phyloP scores from a whole-genome alignment of 2,329 filamentous ascomycete species.

The Lachnellula willkommii region DNA sequence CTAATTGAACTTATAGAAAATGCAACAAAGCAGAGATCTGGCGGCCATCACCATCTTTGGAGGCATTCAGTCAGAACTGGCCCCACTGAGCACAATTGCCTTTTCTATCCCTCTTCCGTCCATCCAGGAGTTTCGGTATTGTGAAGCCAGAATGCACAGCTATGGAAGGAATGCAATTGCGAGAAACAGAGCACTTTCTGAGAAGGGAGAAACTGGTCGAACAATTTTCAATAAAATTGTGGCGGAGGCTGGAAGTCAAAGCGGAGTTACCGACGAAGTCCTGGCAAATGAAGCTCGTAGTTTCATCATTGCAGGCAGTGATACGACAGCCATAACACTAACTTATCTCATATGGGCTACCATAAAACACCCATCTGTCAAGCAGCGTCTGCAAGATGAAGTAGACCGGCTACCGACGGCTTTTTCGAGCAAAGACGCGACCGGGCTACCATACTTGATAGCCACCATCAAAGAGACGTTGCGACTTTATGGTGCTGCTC shows the following conservation, averaged over 20 bases:
- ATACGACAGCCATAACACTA: conserved; percentile 37
- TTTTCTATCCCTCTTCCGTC: conserved; percentile 21
- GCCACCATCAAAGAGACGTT: conserved; percentile 34
- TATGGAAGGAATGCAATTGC: conserved; percentile 2
- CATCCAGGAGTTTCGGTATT: neutral
- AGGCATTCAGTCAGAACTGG: conserved; percentile 29
- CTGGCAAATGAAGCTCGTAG: conserved; percentile 6
- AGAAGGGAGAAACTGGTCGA: neutral
- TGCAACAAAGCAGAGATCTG: conserved; percentile 36
- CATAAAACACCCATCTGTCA: conserved; percentile 5
- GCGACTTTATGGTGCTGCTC: conserved; percentile 32
- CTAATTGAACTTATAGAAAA: neutral
- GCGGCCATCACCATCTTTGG: conserved; percentile 24
- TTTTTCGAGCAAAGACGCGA: conserved; percentile 8
- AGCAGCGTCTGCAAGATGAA: conserved; percentile 2
- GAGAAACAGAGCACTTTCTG: neutral
- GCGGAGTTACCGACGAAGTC: neutral
- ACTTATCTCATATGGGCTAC: conserved; percentile 21
- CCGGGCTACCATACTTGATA: conserved; percentile 28
- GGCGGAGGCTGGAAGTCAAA: conserved; percentile 1
- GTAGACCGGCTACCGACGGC: neutral
- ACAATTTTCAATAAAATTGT: conserved; percentile 3
- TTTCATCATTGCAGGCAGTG: conserved; percentile 35
- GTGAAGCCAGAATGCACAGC: neutral
- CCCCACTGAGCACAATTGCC: conserved; percentile 23